Conservation (phyloP, 176 grass and related monocot genomes). For the Musa beccarii region DNA sequence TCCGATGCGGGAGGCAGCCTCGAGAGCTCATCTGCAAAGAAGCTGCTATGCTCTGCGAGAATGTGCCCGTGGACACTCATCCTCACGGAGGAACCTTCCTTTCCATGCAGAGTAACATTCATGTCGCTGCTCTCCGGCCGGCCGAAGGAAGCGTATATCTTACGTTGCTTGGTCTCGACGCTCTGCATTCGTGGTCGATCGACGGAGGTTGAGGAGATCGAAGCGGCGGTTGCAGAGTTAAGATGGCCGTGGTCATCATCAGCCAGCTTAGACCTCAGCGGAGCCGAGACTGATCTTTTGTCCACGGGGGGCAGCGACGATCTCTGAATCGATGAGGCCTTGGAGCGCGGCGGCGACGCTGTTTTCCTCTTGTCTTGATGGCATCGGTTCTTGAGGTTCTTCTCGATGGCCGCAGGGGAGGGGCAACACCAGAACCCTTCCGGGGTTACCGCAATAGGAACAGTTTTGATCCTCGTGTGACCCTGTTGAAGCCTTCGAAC, state of each 20-base stretch:
- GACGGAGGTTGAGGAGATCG: neutral
- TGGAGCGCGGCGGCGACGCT: neutral
- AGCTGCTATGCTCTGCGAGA: constrained; percentile 48
- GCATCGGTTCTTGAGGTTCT: constrained; percentile 59
- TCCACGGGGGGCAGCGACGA: neutral
- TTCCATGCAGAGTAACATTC: constrained; percentile 64
- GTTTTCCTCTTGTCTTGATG: constrained; percentile 15
- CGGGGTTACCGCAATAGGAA: constrained; percentile 77
- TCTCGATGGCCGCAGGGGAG: constrained; percentile 69
- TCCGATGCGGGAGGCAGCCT: constrained; percentile 33
- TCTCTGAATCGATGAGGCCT: constrained; percentile 4
- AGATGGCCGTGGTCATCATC: neutral
- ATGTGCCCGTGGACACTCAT: constrained; percentile 63
- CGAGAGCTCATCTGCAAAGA: constrained; percentile 52
- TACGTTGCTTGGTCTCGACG: constrained; percentile 28
- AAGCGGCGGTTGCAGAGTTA: neutral
- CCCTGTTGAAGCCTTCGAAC: constrained; percentile 23
- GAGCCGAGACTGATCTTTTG: neutral
- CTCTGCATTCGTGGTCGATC: neutral
- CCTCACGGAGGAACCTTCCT: constrained; percentile 57
- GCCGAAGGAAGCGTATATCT: constrained; percentile 74
- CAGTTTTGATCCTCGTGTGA: constrained; percentile 33
- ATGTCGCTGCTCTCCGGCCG: constrained; percentile 59
- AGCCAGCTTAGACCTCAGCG: neutral
- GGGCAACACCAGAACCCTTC: constrained; percentile 97